Evolutionary conservation across 2,329 filamentous ascomycete genomes (phyloP), one percentile per base, ranked within the genome.

Genomic region (Penicillium sp.): DNA sequence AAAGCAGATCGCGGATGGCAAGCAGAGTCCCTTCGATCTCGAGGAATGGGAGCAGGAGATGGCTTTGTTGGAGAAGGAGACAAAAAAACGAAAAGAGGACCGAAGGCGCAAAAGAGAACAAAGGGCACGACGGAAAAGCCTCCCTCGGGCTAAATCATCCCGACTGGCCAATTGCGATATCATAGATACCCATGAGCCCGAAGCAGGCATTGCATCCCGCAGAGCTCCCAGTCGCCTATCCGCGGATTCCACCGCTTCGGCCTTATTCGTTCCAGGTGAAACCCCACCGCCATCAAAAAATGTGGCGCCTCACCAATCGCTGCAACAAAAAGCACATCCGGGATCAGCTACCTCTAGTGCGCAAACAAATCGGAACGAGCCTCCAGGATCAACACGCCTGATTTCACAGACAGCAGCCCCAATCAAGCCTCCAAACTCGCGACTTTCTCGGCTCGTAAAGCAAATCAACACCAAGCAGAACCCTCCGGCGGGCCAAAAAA

Each of bases 11-110:
- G 57, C 58, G 16, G 63, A 67, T 39, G 69, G 76, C 23, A 64
- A 64, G 46, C 54, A 68, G 36, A 38, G 49, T 8, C 54, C 60
- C 16, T 76, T 78, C 52, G 67, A 77, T 61, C 40, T 76, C 11
- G 51, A 65, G 19, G 56, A 52, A 8, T 75, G 69, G 64, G 62
- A 75, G 59, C 65, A 61, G 16, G 63, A 61, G 59, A 9, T 62
- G 70, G 46, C 5, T 13, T 7, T 13, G 6, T 6, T 49, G 27
- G 38, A 33, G 38, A 43, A 29, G 16, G 21, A 44, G n/a, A 50
- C 38, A 6, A 11, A 55, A 15, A 31, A 23, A 21, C 29, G 44
- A 52, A 47, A 50, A 52, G 48, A 50, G 29, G 29, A 25, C 0
- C 29, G 51, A 19, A 50, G 40, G 23, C 44, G 43, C 8, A 34